Base-by-base conservation (phyloP, 208 protist species). In the Crithidia mellificae region DNA sequence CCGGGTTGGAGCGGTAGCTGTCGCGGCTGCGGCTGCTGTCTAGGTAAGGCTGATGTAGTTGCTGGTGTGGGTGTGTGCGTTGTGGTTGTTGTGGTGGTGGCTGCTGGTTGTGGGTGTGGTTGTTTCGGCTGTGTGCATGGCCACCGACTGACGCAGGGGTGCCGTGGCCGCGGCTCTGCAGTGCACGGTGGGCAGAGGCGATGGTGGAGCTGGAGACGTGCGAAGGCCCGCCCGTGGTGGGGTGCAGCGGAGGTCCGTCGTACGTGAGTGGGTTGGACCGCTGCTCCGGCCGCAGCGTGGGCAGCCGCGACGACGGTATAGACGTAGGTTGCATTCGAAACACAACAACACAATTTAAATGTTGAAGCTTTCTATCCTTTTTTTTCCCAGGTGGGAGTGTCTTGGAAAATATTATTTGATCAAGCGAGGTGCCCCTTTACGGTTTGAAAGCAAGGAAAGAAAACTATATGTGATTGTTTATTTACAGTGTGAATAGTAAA, bases 321-420 rank as follows among this genome's bases (percentile, higher is more conserved):
- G 57, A 52, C 25, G 29, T 39, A 3, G 57, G 27, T 29, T 51
- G 52, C 46, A 67, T 57, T n/a, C n/a, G n/a, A n/a, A n/a, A n/a
- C n/a, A n/a, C n/a, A n/a, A n/a, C n/a, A n/a, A n/a, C n/a, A n/a
- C n/a, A n/a, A n/a, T n/a, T n/a, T n/a, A n/a, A n/a, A n/a, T n/a
- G n/a, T n/a, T n/a, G n/a, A n/a, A n/a, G n/a, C n/a, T n/a, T n/a
- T n/a, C n/a, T n/a, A n/a, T n/a, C n/a, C n/a, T n/a, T n/a, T n/a
- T n/a, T n/a, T n/a, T n/a, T n/a, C n/a, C n/a, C n/a, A n/a, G n/a
- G n/a, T n/a, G n/a, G n/a, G n/a, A n/a, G n/a, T n/a, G n/a, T n/a
- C n/a, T n/a, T n/a, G n/a, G n/a, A n/a, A n/a, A n/a, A n/a, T n/a
- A n/a, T n/a, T n/a, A n/a, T n/a, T n/a, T n/a, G n/a, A n/a, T n/a